Evolutionary conservation across 139 green algal genomes (phyloP), one percentile per base, ranked within the genome.

Genomic region (Chlorella sp.): DNA sequence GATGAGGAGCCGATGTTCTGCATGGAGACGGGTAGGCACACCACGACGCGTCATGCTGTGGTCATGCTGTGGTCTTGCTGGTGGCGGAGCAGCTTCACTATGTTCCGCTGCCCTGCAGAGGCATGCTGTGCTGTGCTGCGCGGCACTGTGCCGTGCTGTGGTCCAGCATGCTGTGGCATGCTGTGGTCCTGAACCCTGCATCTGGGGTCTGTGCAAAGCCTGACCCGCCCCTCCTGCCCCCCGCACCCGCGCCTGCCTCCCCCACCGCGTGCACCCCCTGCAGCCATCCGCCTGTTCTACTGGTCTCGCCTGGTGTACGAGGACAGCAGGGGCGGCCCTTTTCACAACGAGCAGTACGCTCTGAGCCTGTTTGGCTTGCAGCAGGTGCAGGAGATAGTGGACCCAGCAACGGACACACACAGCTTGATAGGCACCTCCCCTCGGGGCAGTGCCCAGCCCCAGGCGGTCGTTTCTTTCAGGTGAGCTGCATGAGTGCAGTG

Each of bases 371-470:
- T 71, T 9, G 48, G 48, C 48, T 57, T 57, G 48, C 48, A 57
- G 48, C 48, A 57, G 48, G 48, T 57, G 48, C 7, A 57, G 48
- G 48, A 57, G 48, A 9, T 57, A 9, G 48, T 57, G 5, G 48
- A 57, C 9, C 7, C 48, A 57, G 48, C 48, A 57, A 88, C 84
- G 0, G 84, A 88, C 69, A 88, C 84, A 21, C 84, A 88, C 84
- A 42, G 39, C 19, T 69, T 79, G 40, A 32, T 88, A 18, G 84
- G 48, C 7, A 57, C 48, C 48, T 57, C 48, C 48, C 7, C 48
- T 57, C 48, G 5, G 48, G 48, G 84, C 32, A 82, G 84, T 40
- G 81, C 42, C 71, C 22, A 48, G 32, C 18, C 37, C 14, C 75
- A 81, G 53, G 75, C 34, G 0, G 75, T 81, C 15, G 75, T 81